A percentile compares a stretch with the other conserved stretches of the same genome.
phyloP scores from a whole-genome alignment of 177 flowering plant species.

The Vitis hybrid region DNA sequence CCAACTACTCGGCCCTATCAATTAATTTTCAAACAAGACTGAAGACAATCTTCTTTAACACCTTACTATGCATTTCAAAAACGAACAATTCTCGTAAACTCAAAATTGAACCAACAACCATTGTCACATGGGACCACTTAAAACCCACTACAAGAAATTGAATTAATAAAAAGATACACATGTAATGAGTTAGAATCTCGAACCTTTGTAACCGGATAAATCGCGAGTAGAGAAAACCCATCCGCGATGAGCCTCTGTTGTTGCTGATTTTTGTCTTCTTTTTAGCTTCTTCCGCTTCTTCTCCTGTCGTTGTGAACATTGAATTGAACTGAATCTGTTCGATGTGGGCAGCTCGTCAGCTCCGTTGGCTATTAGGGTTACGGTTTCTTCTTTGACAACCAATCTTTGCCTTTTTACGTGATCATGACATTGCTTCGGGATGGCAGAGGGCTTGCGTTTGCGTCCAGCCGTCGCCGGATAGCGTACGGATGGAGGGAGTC shows the following conservation, averaged over 20 bases:
- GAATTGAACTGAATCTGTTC: slow-evolving; percentile 4
- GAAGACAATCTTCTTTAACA: too few species aligned
- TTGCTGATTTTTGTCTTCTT: neutral
- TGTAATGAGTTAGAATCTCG: neutral
- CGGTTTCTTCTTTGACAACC: slow-evolving; percentile 6
- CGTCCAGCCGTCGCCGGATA: neutral
- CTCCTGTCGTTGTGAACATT: neutral
- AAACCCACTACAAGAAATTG: too few species aligned
- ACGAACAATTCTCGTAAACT: too few species aligned
- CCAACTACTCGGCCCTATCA: too few species aligned
- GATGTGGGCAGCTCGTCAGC: neutral
- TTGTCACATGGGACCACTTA: too few species aligned
- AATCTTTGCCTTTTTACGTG: slow-evolving; percentile 8
- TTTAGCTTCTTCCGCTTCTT: neutral
- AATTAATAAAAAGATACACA: neutral
- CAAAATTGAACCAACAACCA: too few species aligned
- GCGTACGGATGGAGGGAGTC: neutral
- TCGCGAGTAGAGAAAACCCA: slow-evolving; percentile 46
- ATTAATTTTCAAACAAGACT: too few species aligned
- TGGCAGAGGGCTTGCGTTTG: slow-evolving; percentile 8
- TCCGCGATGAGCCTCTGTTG: slow-evolving; percentile 14
- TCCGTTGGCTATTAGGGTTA: neutral
- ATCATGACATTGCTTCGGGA: neutral
- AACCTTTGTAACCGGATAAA: slow-evolving; percentile 35
- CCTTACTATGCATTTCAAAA: too few species aligned